A percentile compares a stretch with the other conserved stretches of the same genome.
These are phyloP conservation scores for Gaultheria prostrata DNA, from an alignment of 148 eudicot species.

Conservation along the genomic window DNA sequence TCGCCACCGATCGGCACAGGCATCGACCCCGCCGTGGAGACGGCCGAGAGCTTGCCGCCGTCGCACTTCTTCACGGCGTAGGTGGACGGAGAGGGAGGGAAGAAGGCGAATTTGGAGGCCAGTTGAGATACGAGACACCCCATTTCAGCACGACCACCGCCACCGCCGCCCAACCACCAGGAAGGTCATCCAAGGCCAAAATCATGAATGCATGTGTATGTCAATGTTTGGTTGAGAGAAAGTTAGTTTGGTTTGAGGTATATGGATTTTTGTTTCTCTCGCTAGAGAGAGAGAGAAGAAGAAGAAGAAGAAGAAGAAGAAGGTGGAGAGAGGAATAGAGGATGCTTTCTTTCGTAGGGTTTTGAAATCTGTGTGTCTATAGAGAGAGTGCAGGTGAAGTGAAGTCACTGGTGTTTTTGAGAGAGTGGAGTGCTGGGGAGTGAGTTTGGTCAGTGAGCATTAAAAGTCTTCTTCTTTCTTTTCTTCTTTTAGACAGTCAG, in stretches of 20 bases:
- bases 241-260: neutral
- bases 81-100: conserved; percentile 91
- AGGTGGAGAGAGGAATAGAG: neutral
- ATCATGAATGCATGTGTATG: conserved; percentile 67
- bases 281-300: neutral
- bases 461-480: no score
- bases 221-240: neutral
- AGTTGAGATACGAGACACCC: conserved; percentile 79
- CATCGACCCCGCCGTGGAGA: conserved; percentile 49
- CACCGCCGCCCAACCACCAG: conserved; percentile 8
- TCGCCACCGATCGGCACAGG: conserved; percentile 61
- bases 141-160: conserved; percentile 44
- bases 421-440: neutral
- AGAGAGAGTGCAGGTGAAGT: no score
- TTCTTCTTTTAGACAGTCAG: no score
- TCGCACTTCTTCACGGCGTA: conserved; percentile 69
- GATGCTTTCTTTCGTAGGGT: neutral
- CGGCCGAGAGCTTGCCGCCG: conserved; percentile 63
- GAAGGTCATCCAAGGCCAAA: conserved; percentile 24
- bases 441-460: no score
- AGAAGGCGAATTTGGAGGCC: conserved; percentile 89
- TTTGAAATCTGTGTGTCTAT: neutral
- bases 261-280: neutral
- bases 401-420: neutral
- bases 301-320: neutral